phyloP scores from a whole-genome alignment of 257 asterid species.

The Prunella vulgaris region DNA sequence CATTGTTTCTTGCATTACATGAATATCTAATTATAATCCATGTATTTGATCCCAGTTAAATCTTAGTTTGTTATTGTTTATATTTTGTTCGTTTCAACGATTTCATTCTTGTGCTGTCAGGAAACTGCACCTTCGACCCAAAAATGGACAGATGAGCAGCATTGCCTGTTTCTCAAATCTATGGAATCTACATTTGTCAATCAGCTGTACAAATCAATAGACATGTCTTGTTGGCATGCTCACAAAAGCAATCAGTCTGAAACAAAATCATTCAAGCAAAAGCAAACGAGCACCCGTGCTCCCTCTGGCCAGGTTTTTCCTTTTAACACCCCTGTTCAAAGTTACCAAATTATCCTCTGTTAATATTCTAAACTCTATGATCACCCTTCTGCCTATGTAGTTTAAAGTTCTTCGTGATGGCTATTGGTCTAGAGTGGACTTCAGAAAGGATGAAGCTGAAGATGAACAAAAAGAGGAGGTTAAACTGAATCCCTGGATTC shows the following conservation, averaged over 20 bases:
- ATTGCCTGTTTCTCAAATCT: slow-evolving; percentile 56
- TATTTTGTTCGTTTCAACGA: background rate
- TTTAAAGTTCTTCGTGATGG: slow-evolving; percentile 63
- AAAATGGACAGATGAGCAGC: slow-evolving; percentile 70
- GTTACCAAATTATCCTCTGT: background rate
- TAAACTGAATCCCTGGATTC: slow-evolving; percentile 47
- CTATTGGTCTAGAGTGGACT: slow-evolving; percentile 45
- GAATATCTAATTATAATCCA: background rate
- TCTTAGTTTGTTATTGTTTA: background rate
- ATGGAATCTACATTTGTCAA: slow-evolving; percentile 69
- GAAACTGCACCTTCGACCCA: slow-evolving; percentile 24
- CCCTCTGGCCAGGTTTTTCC: slow-evolving; percentile 54
- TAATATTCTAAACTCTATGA: background rate
- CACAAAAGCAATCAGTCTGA: slow-evolving; percentile 22
- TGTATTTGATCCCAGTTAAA: background rate
- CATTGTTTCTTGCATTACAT: background rate
- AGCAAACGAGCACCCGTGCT: slow-evolving; percentile 24
- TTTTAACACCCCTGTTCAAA: background rate
- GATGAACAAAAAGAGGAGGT: slow-evolving; percentile 28
- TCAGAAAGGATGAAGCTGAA: slow-evolving; percentile 32
- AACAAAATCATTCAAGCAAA: slow-evolving; percentile 31
- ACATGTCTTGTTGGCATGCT: slow-evolving; percentile 31
- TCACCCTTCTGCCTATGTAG: slow-evolving; percentile 24
- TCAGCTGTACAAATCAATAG: slow-evolving; percentile 50
- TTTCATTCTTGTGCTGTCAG: slow-evolving; percentile 28